Percentiles rank a stretch among this genome's conserved stretches.
Conservation (phyloP, 176 grass and related monocot species). For the Triticum urartu region DNA sequence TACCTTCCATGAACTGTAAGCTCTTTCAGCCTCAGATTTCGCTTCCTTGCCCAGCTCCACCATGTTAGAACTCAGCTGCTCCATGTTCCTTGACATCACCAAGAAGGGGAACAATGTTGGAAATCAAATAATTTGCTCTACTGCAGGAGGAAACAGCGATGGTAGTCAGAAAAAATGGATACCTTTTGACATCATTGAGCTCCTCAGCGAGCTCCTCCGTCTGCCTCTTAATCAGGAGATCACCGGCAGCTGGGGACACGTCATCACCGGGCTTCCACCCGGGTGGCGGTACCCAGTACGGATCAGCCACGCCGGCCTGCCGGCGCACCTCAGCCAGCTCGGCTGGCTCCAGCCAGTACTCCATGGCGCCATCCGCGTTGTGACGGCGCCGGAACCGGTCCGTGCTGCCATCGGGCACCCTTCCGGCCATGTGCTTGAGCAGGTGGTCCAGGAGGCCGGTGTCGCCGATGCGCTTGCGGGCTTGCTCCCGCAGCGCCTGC, state of each 20-base stretch:
- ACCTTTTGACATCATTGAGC: slow-evolving; percentile 48
- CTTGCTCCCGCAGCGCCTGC: slow-evolving; percentile 64
- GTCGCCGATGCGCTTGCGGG: slow-evolving; percentile 86
- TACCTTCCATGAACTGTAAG: slow-evolving; percentile 44
- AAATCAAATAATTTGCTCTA: background rate
- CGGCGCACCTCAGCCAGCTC: slow-evolving; percentile 56
- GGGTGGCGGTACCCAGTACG: slow-evolving; percentile 69
- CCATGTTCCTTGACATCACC: slow-evolving; percentile 43
- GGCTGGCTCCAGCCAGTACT: slow-evolving; percentile 94
- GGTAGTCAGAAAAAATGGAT: background rate
- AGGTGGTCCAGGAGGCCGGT: slow-evolving; percentile 90
- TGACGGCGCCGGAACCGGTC: slow-evolving; percentile 74
- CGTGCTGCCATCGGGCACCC: slow-evolving; percentile 51
- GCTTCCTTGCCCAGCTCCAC: slow-evolving; percentile 31
- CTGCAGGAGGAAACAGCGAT: background rate
- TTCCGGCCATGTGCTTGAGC: slow-evolving; percentile 82
- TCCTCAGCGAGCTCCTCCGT: slow-evolving; percentile 65
- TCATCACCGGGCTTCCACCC: slow-evolving; percentile 81
- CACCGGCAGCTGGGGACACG: slow-evolving; percentile 41
- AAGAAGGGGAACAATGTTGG: background rate
- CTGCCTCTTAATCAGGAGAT: slow-evolving; percentile 52
- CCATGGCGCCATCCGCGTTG: slow-evolving; percentile 86
- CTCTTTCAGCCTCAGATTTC: slow-evolving; percentile 37
- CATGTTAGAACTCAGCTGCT: slow-evolving; percentile 40
- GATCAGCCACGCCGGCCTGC: slow-evolving; percentile 65